Conservation (phyloP, 2,329 filamentous ascomycete species). For the Xylariaceae sp. region DNA sequence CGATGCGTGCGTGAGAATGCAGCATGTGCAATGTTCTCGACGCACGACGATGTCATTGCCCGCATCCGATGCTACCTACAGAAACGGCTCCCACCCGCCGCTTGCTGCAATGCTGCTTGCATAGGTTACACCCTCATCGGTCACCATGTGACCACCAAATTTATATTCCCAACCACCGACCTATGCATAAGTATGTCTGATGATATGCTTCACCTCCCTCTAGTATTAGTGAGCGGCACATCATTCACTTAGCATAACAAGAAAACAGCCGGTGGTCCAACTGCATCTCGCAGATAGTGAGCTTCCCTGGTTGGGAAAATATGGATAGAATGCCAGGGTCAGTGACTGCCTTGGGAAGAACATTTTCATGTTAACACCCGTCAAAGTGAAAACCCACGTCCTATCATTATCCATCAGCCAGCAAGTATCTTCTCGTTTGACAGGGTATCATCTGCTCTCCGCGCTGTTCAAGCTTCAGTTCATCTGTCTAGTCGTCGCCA, state of each 20-base stretch:
- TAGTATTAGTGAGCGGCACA: too few relatives aligned
- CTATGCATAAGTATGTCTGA: neutral
- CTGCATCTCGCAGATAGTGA: neutral
- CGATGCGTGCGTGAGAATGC: neutral
- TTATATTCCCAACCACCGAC: too few relatives aligned
- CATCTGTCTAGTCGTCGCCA: constrained; percentile 1
- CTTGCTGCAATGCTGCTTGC: neutral
- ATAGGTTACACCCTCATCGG: neutral
- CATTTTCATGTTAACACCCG: neutral
- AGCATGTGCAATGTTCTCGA: neutral
- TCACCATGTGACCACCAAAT: constrained; percentile 9
- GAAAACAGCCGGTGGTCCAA: neutral
- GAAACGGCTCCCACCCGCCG: neutral
- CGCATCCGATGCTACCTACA: constrained; percentile 16
- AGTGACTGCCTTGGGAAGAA: neutral
- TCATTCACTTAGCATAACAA: too few relatives aligned
- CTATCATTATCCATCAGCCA: constrained; percentile 10
- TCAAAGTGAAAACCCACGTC: constrained; percentile 5
- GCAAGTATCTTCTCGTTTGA: neutral
- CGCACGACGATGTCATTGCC: constrained; percentile 25
- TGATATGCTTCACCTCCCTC: neutral
- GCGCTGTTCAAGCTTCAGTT: constrained; percentile 8
- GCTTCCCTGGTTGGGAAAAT: neutral
- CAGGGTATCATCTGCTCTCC: constrained; percentile 3
- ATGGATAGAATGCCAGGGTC: neutral